A percentile compares a stretch with the other conserved stretches of the same genome.
These are phyloP conservation scores for Hypoxylon sp. DNA, from an alignment of 2,329 filamentous ascomycete species.

Conservation along the genomic window DNA sequence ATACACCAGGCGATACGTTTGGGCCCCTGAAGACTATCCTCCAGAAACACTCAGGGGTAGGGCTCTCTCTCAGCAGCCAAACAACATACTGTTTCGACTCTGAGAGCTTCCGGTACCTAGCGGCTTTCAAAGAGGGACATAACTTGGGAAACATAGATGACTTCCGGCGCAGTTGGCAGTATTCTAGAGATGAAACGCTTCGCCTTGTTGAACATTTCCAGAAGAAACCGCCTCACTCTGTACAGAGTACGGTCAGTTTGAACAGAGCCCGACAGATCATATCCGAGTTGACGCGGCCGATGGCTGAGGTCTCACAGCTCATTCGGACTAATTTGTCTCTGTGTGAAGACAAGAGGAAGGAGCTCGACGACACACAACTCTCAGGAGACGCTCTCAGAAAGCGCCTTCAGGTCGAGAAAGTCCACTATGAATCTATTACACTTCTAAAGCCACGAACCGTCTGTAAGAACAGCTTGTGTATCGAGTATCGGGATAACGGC, in stretches of 20 bases:
- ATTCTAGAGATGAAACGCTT: not conserved
- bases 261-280: slow-evolving; percentile 58
- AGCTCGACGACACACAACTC: not conserved
- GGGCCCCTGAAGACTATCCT: slow-evolving; percentile 49
- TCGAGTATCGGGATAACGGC: not conserved
- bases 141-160: not conserved
- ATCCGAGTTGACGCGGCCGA: slow-evolving; percentile 56
- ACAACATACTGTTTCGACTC: slow-evolving; percentile 1
- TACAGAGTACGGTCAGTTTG: slow-evolving; percentile 47
- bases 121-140: not conserved
- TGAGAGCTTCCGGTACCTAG: not conserved
- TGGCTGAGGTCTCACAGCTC: slow-evolving; percentile 51
- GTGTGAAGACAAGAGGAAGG: slow-evolving; percentile 44
- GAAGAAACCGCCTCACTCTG: not conserved
- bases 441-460: not conserved
- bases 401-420: not conserved
- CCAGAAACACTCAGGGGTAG: not conserved
- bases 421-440: not conserved
- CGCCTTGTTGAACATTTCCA: slow-evolving; percentile 1
- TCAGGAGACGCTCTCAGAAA: not conserved
- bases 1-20: slow-evolving; percentile 59
- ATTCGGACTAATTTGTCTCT: slow-evolving; percentile 1
- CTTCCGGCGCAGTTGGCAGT: not conserved
- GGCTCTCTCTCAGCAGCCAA: slow-evolving; percentile 1
- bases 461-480: not conserved